Evolutionary conservation across 768 basidiomycete species (phyloP), one percentile per base, ranked within the genome.

Genomic region (Lentinula sp.): DNA sequence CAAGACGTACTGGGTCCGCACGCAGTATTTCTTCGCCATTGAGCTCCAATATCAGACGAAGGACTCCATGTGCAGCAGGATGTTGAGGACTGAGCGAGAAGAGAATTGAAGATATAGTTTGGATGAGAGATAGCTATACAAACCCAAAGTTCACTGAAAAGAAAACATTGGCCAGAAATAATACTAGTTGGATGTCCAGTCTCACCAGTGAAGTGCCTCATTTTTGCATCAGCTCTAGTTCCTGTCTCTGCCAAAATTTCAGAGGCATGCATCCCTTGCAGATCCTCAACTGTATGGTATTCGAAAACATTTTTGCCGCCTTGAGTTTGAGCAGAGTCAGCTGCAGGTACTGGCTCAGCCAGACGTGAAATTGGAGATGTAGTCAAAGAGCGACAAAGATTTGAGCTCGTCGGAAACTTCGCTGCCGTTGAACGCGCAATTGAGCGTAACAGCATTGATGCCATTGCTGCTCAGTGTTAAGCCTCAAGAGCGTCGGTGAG

Each of bases 51-150:
- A 99, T 99, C 80, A 99, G 84, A 61, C 97, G 90, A 43, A 99
- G 83, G 74, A 99, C 97, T 70, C 97, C 97, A 73, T 99, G 97
- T 15, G 97, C 97, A 59, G 97, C 97, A 59, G 96, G 96, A 78
- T 99, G 96, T 72, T 99, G 96, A 58, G 96, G 96, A 64, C 93
- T 90, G 66, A 61, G 63, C 7, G 42, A 11, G n/a, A n/a, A 55
- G 51, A 16, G 48, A 53, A 21, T 34, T 49, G 45, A 50, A 57
- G 39, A 21, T 32, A 23, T 48, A 57, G 37, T 57, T 31, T 16
- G 40, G 23, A 9, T n/a, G 28, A 8, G 2, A 10, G 13, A 28
- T 59, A 62, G 39, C 16, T n/a, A 46, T 7, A 7, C 82, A 61
- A 64, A 84, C 89, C 92, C 95, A 71, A 97, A 97, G 80, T 98